These are phyloP conservation scores for Colletotrichum truncatum DNA, from an alignment of 2,329 filamentous ascomycete genomes.

Conservation along the genomic window DNA sequence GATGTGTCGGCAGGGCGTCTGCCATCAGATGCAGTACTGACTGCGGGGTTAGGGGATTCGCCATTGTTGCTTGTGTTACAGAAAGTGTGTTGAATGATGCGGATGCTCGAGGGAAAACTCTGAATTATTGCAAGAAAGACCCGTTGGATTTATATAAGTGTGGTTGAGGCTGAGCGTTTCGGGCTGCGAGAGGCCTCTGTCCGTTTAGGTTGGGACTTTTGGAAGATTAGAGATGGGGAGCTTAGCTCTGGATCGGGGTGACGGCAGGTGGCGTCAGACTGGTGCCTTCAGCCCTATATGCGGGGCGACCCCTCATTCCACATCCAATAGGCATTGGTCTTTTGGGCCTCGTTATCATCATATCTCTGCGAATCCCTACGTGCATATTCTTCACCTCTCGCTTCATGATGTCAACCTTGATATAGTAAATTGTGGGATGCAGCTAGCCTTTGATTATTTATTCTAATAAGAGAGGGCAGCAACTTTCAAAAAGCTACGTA, in stretches of 20 bases:
- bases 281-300: constrained; percentile 34
- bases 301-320: constrained; percentile 20
- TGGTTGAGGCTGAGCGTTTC: not conserved
- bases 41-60: constrained; percentile 51
- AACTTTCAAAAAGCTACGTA: too few species aligned
- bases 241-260: not conserved
- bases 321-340: not conserved
- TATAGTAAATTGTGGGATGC: too few species aligned
- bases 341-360: not conserved
- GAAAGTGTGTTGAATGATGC: not conserved
- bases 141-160: not conserved
- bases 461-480: too few species aligned
- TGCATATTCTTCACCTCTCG: too few species aligned
- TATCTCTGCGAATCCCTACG: not conserved
- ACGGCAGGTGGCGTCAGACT: constrained; percentile 25
- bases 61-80: constrained; percentile 2
- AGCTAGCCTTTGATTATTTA: too few species aligned
- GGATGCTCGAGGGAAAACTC: not conserved
- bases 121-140: not conserved
- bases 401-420: too few species aligned
- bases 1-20: constrained; percentile 66
- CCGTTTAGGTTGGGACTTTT: not conserved
- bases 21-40: constrained; percentile 66
- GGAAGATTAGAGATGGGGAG: too few species aligned
- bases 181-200: constrained; percentile 4